phyloP scores from a whole-genome alignment of 306 rosid species.

The Hippophae rhamnoides region DNA sequence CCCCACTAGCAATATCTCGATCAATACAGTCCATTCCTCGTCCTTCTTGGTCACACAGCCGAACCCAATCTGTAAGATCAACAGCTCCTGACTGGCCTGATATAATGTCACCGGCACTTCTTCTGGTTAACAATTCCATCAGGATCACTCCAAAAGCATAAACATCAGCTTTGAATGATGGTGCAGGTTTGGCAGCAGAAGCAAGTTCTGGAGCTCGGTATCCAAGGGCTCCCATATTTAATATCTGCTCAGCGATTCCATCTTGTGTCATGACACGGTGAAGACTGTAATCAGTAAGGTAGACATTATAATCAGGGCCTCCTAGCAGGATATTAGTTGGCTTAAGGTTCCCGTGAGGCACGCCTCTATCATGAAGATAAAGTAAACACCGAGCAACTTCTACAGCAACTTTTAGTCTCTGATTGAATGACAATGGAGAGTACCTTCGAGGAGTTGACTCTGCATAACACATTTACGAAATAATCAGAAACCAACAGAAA shows the following conservation, averaged over 20 bases:
- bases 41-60: conserved; percentile 69
- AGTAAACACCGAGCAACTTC: conserved; percentile 95
- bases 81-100: conserved; percentile 70
- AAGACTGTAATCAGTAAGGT: conserved; percentile 88
- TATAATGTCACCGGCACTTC: conserved; percentile 89
- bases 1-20: conserved; percentile 76
- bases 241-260: conserved; percentile 86
- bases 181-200: conserved; percentile 82
- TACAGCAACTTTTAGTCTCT: conserved; percentile 87
- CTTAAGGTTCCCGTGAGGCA: conserved; percentile 95
- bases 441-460: conserved; percentile 87
- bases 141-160: conserved; percentile 89
- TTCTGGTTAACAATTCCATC: conserved; percentile 80
- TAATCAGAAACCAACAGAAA: conserved; percentile 15
- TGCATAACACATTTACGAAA: conserved; percentile 35
- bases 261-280: conserved; percentile 96
- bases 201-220: conserved; percentile 92
- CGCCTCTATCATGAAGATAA: conserved; percentile 99
- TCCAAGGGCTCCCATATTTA: conserved; percentile 82
- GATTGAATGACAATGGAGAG: conserved; percentile 69
- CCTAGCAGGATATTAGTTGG: conserved; percentile 83
- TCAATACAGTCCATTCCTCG: conserved; percentile 82
- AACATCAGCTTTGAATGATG: conserved; percentile 91
- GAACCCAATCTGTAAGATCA: conserved; percentile 85
- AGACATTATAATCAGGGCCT: conserved; percentile 76